Conservation (phyloP, 495 filamentous ascomycete genomes). For the Penicillium steckii region DNA sequence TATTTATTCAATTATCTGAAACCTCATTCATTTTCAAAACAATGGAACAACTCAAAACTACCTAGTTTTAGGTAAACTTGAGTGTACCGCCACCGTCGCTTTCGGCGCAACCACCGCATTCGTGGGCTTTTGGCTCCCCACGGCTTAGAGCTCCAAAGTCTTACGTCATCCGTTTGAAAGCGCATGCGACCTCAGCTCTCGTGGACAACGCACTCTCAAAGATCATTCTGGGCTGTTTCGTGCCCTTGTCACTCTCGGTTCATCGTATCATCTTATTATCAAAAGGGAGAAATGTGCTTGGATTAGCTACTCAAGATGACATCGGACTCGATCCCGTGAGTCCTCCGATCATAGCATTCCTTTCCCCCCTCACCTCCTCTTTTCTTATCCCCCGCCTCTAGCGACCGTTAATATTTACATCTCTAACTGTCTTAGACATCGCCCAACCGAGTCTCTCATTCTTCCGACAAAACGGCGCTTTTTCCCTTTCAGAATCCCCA, state of each 20-base stretch:
- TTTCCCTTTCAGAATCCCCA: constrained; percentile 72
- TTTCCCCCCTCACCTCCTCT: constrained; percentile 3
- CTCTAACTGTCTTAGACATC: constrained; percentile 40
- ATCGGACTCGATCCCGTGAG: constrained; percentile 43
- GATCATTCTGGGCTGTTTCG: constrained; percentile 7
- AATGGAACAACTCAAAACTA: too few species aligned
- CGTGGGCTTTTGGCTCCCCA: constrained; percentile 26
- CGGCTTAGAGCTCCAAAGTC: constrained; percentile 34
- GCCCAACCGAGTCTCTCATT: constrained; percentile 58
- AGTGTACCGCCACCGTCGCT: background rate
- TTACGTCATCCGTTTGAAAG: constrained; percentile 44
- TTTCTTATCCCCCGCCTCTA: background rate
- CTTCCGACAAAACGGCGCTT: constrained; percentile 67
- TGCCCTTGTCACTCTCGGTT: constrained; percentile 13
- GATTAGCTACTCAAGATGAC: constrained; percentile 42
- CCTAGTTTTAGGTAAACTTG: too few species aligned
- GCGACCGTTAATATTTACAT: constrained; percentile 12
- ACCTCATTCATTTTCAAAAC: too few species aligned
- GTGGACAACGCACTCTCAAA: constrained; percentile 4
- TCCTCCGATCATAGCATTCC: background rate
- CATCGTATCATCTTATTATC: too few species aligned
- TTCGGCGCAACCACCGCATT: constrained; percentile 17
- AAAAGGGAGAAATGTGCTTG: constrained; percentile 40
- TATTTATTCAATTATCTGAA: too few species aligned
- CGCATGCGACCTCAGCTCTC: constrained; percentile 14